These are phyloP conservation scores for Paraglomus brasilianum DNA, from an alignment of 192 early-diverging fungal species.

Conservation along the genomic window DNA sequence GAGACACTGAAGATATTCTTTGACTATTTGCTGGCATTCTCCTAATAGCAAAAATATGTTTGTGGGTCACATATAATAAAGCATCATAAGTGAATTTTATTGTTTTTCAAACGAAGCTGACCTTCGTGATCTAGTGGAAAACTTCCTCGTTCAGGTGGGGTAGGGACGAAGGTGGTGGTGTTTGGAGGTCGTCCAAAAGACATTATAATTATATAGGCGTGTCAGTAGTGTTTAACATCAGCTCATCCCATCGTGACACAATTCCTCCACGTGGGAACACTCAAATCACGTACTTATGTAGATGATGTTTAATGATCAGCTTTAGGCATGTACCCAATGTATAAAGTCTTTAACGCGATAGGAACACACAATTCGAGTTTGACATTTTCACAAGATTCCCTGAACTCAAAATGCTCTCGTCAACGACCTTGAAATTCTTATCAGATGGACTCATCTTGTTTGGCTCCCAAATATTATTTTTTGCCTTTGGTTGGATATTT, in stretches of 20 bases:
- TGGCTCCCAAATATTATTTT: constrained; percentile 65
- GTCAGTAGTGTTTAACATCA: too few species aligned
- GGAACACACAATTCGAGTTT: too few species aligned
- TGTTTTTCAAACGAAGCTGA: constrained; percentile 19
- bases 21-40: constrained; percentile 81
- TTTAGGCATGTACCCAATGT: too few species aligned
- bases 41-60: constrained; percentile 40
- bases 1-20: constrained; percentile 77
- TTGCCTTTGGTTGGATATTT: constrained; percentile 70
- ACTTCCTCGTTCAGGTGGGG: constrained; percentile 83
- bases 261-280: too few species aligned
- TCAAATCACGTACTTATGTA: too few species aligned
- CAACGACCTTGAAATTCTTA: constrained; percentile 32
- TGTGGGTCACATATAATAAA: background rate
- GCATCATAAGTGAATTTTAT: background rate
- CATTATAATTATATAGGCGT: too few species aligned
- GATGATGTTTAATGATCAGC: too few species aligned
- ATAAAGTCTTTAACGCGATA: too few species aligned
- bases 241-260: too few species aligned
- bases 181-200: constrained; percentile 74
- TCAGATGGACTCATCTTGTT: constrained; percentile 55
- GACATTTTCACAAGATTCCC: too few species aligned
- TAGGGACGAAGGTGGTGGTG: constrained; percentile 57
- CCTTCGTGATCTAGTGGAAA: constrained; percentile 89
- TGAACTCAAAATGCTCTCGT: too few species aligned